Evolutionary conservation across 768 basidiomycete genomes (phyloP).

Genomic region (Candolleomyces aberdarensis): DNA sequence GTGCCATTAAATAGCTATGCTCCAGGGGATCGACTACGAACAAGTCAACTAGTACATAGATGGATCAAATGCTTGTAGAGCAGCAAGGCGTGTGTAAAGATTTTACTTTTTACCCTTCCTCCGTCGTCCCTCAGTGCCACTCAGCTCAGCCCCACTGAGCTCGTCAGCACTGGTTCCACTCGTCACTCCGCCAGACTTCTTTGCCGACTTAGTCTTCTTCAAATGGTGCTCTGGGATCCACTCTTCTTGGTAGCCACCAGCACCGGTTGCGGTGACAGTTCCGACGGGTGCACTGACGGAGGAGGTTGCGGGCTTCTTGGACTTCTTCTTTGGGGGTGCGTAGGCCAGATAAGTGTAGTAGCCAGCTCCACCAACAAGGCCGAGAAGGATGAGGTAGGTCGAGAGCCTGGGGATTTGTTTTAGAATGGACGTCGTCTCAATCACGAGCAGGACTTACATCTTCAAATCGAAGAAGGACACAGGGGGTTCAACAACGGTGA

Average conservation of each 20-base stretch:
- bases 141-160: slow-evolving; percentile 61
- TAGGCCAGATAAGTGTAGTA: slow-evolving; percentile 65
- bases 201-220: slow-evolving; percentile 56
- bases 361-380: slow-evolving; percentile 55
- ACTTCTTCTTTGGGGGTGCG: slow-evolving; percentile 64
- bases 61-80: not conserved
- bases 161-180: slow-evolving; percentile 61
- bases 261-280: slow-evolving; percentile 58
- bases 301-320: slow-evolving; percentile 39
- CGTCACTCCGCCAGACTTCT: slow-evolving; percentile 42
- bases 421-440: slow-evolving; percentile 1
- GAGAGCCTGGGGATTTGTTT: slow-evolving; percentile 39
- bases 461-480: slow-evolving; percentile 76
- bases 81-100: not conserved
- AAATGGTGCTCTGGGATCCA: slow-evolving; percentile 93
- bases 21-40: not conserved
- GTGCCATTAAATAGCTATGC: too few species aligned
- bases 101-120: slow-evolving; percentile 43
- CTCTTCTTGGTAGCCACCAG: slow-evolving; percentile 78
- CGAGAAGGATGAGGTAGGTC: slow-evolving; percentile 69
- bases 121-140: slow-evolving; percentile 60
- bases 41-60: not conserved
- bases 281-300: slow-evolving; percentile 54
- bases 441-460: slow-evolving; percentile 47
- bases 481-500: slow-evolving; percentile 79